phyloP scores from a whole-genome alignment of 495 filamentous ascomycete genomes.

The Neurospora hispaniola region DNA sequence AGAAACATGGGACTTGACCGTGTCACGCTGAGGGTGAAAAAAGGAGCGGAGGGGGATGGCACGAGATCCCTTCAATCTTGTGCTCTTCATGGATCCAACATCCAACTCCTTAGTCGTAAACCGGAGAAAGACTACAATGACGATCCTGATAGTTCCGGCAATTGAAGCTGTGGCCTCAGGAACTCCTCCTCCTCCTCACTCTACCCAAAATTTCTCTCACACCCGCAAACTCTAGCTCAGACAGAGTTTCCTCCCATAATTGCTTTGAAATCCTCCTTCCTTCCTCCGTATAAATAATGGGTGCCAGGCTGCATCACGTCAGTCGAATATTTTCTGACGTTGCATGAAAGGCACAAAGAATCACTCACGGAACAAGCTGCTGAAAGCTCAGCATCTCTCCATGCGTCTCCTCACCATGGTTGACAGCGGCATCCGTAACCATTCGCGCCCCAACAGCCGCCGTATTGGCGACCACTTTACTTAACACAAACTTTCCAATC shows the following conservation, averaged over 20 bases:
- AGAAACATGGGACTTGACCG: too few species aligned
- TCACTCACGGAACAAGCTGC: slow-evolving; percentile 25
- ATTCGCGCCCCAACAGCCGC: slow-evolving; percentile 23
- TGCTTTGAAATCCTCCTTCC: slow-evolving; percentile 17
- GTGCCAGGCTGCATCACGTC: background rate
- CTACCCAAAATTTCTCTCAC: slow-evolving; percentile 9
- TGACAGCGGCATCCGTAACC: slow-evolving; percentile 27
- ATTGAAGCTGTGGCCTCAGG: background rate
- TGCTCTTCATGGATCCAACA: too few species aligned
- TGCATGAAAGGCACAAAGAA: background rate
- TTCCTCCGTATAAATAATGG: slow-evolving; percentile 23
- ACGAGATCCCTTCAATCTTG: too few species aligned
- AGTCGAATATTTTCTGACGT: background rate
- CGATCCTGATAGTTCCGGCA: too few species aligned
- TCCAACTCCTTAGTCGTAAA: too few species aligned
- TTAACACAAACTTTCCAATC: background rate
- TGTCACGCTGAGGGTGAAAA: too few species aligned
- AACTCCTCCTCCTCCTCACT: background rate
- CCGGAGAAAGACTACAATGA: too few species aligned
- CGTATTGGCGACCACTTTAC: slow-evolving; percentile 14
- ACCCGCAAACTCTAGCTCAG: slow-evolving; percentile 29
- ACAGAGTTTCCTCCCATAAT: slow-evolving; percentile 33
- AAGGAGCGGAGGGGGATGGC: too few species aligned
- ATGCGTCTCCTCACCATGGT: slow-evolving; percentile 32
- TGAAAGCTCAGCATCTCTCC: slow-evolving; percentile 28